These are phyloP conservation scores for Fusarium equiseti DNA, from an alignment of 2,329 filamentous ascomycete genomes.

Conservation along the genomic window DNA sequence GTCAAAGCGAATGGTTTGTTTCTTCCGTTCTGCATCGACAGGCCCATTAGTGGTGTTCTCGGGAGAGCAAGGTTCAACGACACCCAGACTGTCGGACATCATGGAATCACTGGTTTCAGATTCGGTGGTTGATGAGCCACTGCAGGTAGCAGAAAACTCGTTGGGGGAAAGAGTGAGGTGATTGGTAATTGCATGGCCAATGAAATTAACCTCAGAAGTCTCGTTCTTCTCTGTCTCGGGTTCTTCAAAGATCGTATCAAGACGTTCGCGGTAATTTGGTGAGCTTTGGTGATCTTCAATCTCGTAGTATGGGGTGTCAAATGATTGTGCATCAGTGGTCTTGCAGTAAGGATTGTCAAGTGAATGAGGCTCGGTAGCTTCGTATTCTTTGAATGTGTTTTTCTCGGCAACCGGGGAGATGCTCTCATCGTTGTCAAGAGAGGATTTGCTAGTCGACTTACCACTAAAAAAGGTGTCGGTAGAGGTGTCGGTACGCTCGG, in stretches of 20 bases:
- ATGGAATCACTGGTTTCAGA: neutral
- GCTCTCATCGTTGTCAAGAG: neutral
- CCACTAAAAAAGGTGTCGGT: too few species aligned
- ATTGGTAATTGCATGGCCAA: neutral
- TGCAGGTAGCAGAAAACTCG: neutral
- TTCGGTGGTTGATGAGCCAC: neutral
- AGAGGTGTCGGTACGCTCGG: neutral
- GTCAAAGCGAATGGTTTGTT: conserved; percentile 10
- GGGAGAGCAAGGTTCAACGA: neutral
- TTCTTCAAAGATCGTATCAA: neutral
- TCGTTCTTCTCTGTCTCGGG: neutral
- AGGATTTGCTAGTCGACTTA: too few species aligned
- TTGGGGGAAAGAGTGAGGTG: neutral
- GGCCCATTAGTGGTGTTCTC: neutral
- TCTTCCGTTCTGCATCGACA: neutral
- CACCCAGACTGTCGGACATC: neutral
- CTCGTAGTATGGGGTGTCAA: neutral
- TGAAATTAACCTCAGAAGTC: neutral
- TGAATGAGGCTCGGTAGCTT: too few species aligned
- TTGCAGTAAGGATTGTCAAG: neutral
- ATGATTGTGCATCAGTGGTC: neutral
- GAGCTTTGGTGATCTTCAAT: neutral
- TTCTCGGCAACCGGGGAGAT: too few species aligned
- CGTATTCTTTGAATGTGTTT: neutral
- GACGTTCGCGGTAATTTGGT: neutral